Base-by-base conservation (phyloP, 179 eudicot species). In the Corrigiola litoralis region DNA sequence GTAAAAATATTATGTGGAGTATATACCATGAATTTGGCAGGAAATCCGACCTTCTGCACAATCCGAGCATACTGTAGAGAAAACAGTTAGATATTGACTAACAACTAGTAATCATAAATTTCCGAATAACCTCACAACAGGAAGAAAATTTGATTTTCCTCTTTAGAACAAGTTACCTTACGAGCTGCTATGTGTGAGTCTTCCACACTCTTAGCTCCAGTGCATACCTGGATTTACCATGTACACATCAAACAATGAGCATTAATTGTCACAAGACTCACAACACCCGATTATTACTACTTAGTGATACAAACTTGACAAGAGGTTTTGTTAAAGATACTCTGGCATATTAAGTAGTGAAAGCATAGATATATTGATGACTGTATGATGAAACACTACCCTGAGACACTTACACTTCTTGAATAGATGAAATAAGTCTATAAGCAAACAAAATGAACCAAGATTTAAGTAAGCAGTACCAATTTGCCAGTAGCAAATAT, bases 401-500 rank as follows among this genome's bases (percentile, higher is more conserved):
- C n/a, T 40, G 46, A 21, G 23, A n/a, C n/a, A n/a, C n/a, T n/a
- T n/a, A n/a, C n/a, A n/a, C n/a, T n/a, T n/a, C 29, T 12, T 25
- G 0, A 9, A 2, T 4, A 25, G 14, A 16, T 7, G 12, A 38
- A 21, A 20, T 31, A 31, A 57, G n/a, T 31, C 49, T 17, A 34
- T 38, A 11, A 16, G 14, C 47, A 37, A 24, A 20, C 36, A 32
- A n/a, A 17, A 2, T 2, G 20, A 58, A 23, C 5, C n/a, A 41
- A 48, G n/a, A 8, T 58, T 58, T 37, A 66, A 52, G 54, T 42
- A 47, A 75, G n/a, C n/a, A n/a, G 77, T 66, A 89, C 97, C 88
- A 90, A 82, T 72, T 88, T 90, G 41, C 97, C 97, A 71, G 95
- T 82, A 66, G 95, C 95, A 81, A 90, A 90, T 54, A 90, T 85